phyloP scores from a whole-genome alignment of 2,329 filamentous ascomycete genomes.

The Colletotrichum agaves region DNA sequence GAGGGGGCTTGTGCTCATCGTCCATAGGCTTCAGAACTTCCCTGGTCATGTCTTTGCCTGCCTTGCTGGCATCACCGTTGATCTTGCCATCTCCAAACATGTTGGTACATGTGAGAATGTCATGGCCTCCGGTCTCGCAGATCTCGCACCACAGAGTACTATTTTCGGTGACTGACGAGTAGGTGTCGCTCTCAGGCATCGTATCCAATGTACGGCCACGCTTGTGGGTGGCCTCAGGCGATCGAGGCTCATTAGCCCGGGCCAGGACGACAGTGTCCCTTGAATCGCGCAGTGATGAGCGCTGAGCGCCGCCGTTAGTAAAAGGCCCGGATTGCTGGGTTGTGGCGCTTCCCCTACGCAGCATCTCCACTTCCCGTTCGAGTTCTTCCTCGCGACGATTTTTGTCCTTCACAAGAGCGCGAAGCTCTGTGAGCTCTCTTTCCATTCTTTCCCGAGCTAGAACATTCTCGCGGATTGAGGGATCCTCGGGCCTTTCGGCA shows the following conservation, averaged over 20 bases:
- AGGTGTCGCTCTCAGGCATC: slow-evolving; percentile 76
- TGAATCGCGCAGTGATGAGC: slow-evolving; percentile 72
- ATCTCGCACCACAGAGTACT: slow-evolving; percentile 92
- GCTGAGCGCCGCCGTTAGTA: slow-evolving; percentile 61
- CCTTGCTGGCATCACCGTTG: slow-evolving; percentile 43
- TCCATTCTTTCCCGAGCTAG: slow-evolving; percentile 77
- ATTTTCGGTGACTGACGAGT: slow-evolving; percentile 77
- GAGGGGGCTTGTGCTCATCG: slow-evolving; percentile 63
- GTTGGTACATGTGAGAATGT: slow-evolving; percentile 93
- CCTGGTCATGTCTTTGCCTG: slow-evolving; percentile 50
- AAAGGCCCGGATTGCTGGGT: slow-evolving; percentile 6
- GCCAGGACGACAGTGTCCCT: slow-evolving; percentile 72
- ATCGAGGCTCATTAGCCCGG: slow-evolving; percentile 58
- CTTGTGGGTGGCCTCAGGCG: slow-evolving; percentile 60
- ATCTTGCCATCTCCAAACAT: slow-evolving; percentile 73
- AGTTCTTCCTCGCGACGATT: slow-evolving; percentile 82
- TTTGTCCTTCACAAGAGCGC: slow-evolving; percentile 78
- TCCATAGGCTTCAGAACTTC: slow-evolving; percentile 50
- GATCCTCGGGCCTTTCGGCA: slow-evolving; percentile 40
- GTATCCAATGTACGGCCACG: slow-evolving; percentile 70
- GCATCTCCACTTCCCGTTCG: slow-evolving; percentile 79
- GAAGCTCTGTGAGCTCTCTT: slow-evolving; percentile 82
- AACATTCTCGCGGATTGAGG: slow-evolving; percentile 55
- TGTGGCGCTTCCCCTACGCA: slow-evolving; percentile 59
- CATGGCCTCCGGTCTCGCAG: slow-evolving; percentile 90